phyloP scores from a whole-genome alignment of 2,329 filamentous ascomycete genomes.

The Stemphylium beticola region DNA sequence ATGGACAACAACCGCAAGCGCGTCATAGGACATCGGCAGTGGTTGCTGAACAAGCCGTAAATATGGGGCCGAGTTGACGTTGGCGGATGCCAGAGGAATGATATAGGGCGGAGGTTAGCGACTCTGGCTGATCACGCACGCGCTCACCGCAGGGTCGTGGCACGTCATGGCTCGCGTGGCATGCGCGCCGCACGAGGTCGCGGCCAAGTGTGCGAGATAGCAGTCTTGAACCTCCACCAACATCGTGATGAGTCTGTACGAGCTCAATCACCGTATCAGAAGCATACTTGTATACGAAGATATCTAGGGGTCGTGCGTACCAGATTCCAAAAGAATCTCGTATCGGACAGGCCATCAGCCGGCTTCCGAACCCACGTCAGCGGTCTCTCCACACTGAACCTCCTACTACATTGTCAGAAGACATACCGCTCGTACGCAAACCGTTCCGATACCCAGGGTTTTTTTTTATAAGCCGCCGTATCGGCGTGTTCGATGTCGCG shows the following conservation, averaged over 20 bases:
- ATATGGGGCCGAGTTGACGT: constrained; percentile 2
- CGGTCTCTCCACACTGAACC: not conserved
- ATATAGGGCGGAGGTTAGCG: not conserved
- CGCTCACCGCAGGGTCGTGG: constrained; percentile 12
- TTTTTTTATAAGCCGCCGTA: no score
- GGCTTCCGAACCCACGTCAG: not conserved
- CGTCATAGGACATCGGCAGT: constrained; percentile 22
- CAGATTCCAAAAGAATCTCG: constrained; percentile 1
- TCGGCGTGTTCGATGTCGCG: no score
- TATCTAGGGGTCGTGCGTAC: not conserved
- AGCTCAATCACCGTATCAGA: not conserved
- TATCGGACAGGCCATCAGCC: not conserved
- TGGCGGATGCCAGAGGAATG: constrained; percentile 7
- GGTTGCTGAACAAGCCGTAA: constrained; percentile 12
- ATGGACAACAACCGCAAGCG: constrained; percentile 19
- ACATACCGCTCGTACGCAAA: no score
- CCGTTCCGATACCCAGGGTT: no score
- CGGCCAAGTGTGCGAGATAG: not conserved
- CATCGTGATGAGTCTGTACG: not conserved
- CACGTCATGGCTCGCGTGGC: constrained; percentile 18
- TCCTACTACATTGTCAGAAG: not conserved
- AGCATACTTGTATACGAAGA: not conserved
- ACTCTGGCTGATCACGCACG: constrained; percentile 12
- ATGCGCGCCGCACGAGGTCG: constrained; percentile 13
- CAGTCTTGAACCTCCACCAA: not conserved